A percentile compares a stretch with the other conserved stretches of the same genome.
These are phyloP conservation scores for Boletus insuetus DNA, from an alignment of 768 basidiomycete species.

Conservation along the genomic window DNA sequence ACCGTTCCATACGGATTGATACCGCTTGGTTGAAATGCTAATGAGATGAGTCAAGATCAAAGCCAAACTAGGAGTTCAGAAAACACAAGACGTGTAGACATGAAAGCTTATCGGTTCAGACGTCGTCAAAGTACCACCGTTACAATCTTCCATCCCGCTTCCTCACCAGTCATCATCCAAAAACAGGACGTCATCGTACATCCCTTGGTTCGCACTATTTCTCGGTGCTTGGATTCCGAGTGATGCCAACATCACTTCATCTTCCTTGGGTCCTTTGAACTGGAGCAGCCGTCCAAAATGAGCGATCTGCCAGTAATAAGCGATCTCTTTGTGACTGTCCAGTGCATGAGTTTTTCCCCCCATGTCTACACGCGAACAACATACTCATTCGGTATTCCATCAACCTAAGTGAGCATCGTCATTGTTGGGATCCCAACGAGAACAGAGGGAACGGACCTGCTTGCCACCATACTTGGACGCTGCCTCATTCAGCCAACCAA, in stretches of 20 bases:
- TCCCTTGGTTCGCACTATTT: not conserved
- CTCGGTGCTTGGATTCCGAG: not conserved
- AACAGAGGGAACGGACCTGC: conserved; percentile 5
- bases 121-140: not conserved
- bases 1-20: no score
- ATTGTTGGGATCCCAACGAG: not conserved
- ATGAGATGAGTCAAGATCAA: no score
- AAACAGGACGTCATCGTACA: not conserved
- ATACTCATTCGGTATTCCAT: not conserved
- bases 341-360: not conserved
- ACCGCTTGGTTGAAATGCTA: no score
- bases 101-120: no score
- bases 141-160: no score
- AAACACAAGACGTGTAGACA: no score
- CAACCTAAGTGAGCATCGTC: not conserved
- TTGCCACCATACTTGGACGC: conserved; percentile 16
- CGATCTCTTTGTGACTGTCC: not conserved
- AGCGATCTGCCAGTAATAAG: not conserved
- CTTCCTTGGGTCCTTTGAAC: not conserved
- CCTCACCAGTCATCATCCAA: conserved; percentile 2
- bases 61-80: no score
- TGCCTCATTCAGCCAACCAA: conserved; percentile 13
- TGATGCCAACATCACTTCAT: not conserved
- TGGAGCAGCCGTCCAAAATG: not conserved
- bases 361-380: not conserved